phyloP scores from a whole-genome alignment of 306 rosid species.

The Gynostemma pentaphyllum region DNA sequence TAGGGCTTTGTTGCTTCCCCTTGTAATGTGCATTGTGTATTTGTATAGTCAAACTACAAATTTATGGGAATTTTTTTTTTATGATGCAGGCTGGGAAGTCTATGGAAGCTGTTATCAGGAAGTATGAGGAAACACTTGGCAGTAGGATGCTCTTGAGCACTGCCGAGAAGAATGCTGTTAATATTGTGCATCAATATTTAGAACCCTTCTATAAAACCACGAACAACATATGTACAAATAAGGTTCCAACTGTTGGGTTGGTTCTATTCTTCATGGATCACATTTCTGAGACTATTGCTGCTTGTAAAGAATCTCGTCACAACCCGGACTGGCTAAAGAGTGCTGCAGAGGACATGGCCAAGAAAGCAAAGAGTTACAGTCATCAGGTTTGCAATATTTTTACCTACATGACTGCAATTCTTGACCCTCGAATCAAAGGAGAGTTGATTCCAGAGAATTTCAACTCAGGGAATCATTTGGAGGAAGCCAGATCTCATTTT shows the following conservation, averaged over 20 bases:
- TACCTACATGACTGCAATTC: conserved; percentile 82
- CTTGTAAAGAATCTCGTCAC: conserved; percentile 71
- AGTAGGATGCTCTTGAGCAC: conserved; percentile 53
- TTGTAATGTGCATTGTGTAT: background rate
- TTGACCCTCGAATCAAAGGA: conserved; percentile 89
- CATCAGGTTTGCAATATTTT: conserved; percentile 75
- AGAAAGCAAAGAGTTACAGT: conserved; percentile 55
- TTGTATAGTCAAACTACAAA: background rate
- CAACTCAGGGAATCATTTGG: conserved; percentile 50
- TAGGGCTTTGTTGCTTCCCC: background rate
- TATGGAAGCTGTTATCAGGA: conserved; percentile 64
- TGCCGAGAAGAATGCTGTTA: conserved; percentile 57
- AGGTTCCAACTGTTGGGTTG: conserved; percentile 73
- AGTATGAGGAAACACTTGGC: conserved; percentile 60
- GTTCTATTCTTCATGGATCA: conserved; percentile 98
- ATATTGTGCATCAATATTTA: conserved; percentile 66
- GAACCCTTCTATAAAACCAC: conserved; percentile 94
- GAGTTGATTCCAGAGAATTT: conserved; percentile 88
- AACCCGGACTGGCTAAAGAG: conserved; percentile 77
- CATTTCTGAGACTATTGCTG: conserved; percentile 68
- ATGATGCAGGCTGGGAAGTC: conserved; percentile 76
- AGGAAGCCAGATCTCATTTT: conserved; percentile 81
- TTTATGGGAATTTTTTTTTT: conserved; percentile 4
- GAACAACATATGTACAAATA: conserved; percentile 77
- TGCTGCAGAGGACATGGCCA: conserved; percentile 88